Conservation (phyloP, 2,329 filamentous ascomycete species). For the Bisporella sp. region DNA sequence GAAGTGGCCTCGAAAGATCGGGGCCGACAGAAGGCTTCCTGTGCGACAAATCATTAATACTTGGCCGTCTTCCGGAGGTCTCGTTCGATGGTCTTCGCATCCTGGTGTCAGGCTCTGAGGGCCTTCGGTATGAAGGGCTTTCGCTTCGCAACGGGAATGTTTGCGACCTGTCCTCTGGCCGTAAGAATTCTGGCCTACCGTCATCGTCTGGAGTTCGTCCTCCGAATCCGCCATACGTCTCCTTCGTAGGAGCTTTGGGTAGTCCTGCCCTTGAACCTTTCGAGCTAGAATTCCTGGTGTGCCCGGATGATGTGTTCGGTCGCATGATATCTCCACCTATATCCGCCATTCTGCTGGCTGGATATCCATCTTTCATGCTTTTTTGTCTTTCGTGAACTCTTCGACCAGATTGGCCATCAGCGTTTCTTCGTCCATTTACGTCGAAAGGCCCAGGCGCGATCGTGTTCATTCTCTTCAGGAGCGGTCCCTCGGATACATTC, state of each 20-base stretch:
- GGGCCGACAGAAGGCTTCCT: constrained; percentile 23
- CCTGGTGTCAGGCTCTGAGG: constrained; percentile 14
- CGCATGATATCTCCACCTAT: constrained; percentile 8
- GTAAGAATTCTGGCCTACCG: constrained; percentile 32
- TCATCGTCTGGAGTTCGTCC: constrained; percentile 35
- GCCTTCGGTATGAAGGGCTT: constrained; percentile 13
- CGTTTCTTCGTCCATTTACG: constrained; percentile 31
- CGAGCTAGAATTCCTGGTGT: constrained; percentile 17
- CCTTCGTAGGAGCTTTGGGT: constrained; percentile 31
- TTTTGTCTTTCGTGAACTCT: constrained; percentile 23
- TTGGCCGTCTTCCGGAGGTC: neutral
- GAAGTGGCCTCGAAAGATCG: constrained; percentile 21
- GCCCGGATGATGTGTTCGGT: constrained; percentile 16
- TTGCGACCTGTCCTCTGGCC: constrained; percentile 23
- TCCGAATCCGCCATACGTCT: constrained; percentile 53
- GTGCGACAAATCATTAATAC: constrained; percentile 1
- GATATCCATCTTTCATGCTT: constrained; percentile 12
- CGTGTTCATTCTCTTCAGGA: constrained; percentile 57
- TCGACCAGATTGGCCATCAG: constrained; percentile 14
- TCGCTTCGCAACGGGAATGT: constrained; percentile 24
- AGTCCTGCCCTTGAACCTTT: constrained; percentile 18
- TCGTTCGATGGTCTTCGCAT: constrained; percentile 16
- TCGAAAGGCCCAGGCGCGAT: constrained; percentile 64
- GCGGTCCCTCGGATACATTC: constrained; percentile 31
- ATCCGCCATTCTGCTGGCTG: constrained; percentile 7